These are phyloP conservation scores for Nannochloropsis gaditana DNA, from an alignment of 108 stramenopile genomes.

Conservation along the genomic window DNA sequence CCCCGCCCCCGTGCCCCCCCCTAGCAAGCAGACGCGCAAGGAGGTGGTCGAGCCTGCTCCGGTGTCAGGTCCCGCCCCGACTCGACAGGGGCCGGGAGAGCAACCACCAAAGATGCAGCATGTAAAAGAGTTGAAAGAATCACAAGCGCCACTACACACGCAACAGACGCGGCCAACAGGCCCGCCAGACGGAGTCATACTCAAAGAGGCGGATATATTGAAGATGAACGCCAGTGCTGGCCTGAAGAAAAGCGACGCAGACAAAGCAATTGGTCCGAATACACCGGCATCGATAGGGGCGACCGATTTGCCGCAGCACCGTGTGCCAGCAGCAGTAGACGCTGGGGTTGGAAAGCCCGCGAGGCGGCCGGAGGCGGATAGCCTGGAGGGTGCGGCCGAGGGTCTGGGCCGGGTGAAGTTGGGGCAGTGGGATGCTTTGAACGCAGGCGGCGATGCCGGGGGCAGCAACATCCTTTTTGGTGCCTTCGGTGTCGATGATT, in stretches of 20 bases:
- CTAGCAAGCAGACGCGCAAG: not conserved
- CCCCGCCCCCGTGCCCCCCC: not conserved
- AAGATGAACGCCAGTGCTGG: not conserved
- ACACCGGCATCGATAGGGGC: not conserved
- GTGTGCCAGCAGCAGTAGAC: not conserved
- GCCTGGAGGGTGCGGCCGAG: not conserved
- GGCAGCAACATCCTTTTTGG: not conserved
- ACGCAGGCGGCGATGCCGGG: not conserved
- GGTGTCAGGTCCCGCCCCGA: not conserved
- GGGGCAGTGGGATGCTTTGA: not conserved
- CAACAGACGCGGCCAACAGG: not conserved
- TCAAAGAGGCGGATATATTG: not conserved
- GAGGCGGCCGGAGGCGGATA: not conserved
- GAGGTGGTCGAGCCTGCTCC: not conserved
- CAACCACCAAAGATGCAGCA: not conserved
- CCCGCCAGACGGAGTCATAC: not conserved
- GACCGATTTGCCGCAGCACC: not conserved
- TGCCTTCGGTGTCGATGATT: not conserved
- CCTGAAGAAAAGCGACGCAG: not conserved
- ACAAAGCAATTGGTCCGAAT: not conserved
- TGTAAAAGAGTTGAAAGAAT: not conserved
- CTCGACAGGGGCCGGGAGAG: not conserved
- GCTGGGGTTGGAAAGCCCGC: not conserved
- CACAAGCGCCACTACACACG: not conserved
- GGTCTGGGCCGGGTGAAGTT: not conserved